These are phyloP conservation scores for Epichloe baconii DNA, from an alignment of 2,329 filamentous ascomycete genomes.

Conservation along the genomic window DNA sequence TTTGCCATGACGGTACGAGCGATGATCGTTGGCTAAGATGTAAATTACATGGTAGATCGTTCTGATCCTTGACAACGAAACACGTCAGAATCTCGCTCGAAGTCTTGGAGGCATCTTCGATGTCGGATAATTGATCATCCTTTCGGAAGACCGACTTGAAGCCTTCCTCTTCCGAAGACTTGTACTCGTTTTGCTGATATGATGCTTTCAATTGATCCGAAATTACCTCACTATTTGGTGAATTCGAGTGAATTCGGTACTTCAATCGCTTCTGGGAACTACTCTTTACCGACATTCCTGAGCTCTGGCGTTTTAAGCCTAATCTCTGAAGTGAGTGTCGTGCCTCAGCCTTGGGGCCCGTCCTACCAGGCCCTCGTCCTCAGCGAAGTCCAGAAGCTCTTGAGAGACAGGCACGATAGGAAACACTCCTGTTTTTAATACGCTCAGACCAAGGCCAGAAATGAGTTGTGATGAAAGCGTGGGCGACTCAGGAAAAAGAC, in stretches of 20 bases:
- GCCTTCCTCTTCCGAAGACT: not conserved
- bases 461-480: not conserved
- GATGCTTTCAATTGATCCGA: not conserved
- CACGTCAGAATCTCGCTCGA: not conserved
- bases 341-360: conserved; percentile 8
- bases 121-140: not conserved
- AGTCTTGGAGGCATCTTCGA: not conserved
- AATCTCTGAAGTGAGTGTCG: not conserved
- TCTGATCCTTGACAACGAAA: not conserved
- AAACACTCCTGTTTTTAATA: conserved; percentile 23
- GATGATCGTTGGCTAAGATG: not conserved
- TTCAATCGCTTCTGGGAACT: conserved; percentile 1
- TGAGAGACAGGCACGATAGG: conserved; percentile 25
- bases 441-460: conserved; percentile 29
- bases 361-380: conserved; percentile 21
- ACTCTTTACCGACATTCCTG: not conserved
- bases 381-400: conserved; percentile 27
- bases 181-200: not conserved
- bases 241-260: not conserved
- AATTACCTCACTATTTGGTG: not conserved
- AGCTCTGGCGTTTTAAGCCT: conserved; percentile 1
- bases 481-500: not conserved
- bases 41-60: not conserved
- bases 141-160: not conserved
- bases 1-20: conserved; percentile 28